Percentiles rank a stretch among this genome's conserved stretches.
Conservation (phyloP, 768 basidiomycete genomes). For the Boletus barrowsii region DNA sequence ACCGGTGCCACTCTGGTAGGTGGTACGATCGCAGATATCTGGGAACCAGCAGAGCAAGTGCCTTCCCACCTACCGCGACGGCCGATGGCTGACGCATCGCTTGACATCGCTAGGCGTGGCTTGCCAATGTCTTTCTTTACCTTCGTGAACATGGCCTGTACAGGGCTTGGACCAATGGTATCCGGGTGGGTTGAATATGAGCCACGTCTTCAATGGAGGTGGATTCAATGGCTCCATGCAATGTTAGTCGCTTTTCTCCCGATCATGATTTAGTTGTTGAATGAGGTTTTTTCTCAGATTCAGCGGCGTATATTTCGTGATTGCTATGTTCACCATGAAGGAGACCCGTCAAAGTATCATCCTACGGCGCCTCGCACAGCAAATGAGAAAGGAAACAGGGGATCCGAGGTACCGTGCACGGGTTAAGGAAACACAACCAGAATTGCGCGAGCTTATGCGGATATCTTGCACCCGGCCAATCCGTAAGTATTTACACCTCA, state of each 20-base stretch:
- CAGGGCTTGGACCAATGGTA: slow-evolving; percentile 60
- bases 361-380: slow-evolving; percentile 58
- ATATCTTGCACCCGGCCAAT: slow-evolving; percentile 69
- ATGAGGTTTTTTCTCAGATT: slow-evolving; percentile 36
- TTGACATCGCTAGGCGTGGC: slow-evolving; percentile 48
- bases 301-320: slow-evolving; percentile 47
- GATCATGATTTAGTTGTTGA: neutral
- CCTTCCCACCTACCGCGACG: neutral
- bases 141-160: slow-evolving; percentile 55
- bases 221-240: slow-evolving; percentile 79
- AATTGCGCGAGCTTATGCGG: slow-evolving; percentile 54
- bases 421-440: slow-evolving; percentile 59
- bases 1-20: slow-evolving; percentile 69
- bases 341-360: slow-evolving; percentile 76
- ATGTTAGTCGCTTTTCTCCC: slow-evolving; percentile 42
- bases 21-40: slow-evolving; percentile 68
- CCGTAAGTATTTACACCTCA: slow-evolving; percentile 41
- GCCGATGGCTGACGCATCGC: neutral
- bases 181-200: slow-evolving; percentile 68
- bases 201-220: slow-evolving; percentile 62
- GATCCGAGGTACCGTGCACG: slow-evolving; percentile 59
- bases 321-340: slow-evolving; percentile 52
- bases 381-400: slow-evolving; percentile 60
- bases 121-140: slow-evolving; percentile 74
- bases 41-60: slow-evolving; percentile 54